phyloP scores from a whole-genome alignment of 306 rosid genomes.

The Begonia loranthoides region DNA sequence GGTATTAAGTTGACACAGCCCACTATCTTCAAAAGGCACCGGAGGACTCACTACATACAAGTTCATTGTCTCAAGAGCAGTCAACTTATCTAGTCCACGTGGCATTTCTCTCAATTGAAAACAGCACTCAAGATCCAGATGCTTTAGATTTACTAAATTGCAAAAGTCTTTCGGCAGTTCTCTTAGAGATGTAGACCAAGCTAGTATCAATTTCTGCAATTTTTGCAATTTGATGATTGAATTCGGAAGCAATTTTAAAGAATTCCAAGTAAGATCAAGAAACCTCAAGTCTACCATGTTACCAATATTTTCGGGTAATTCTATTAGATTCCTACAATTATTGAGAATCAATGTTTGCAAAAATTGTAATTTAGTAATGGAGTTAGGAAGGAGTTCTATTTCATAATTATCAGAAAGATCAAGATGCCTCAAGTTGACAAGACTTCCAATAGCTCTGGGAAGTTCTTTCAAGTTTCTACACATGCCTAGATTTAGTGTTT shows the following conservation, averaged over 20 bases:
- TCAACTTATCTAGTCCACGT: constrained; percentile 3
- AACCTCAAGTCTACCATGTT: constrained; percentile 3
- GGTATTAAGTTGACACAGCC: neutral
- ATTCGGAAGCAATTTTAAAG: constrained; percentile 6
- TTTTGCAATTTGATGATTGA: neutral
- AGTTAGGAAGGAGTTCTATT: neutral
- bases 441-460: no score
- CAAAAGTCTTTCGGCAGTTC: constrained; percentile 8
- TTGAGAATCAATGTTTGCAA: constrained; percentile 2
- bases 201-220: neutral
- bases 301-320: neutral
- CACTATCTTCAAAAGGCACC: neutral
- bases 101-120: neutral
- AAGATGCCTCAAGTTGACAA: no score
- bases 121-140: neutral
- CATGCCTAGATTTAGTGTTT: rapidly evolving
- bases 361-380: neutral
- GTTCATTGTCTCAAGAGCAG: constrained; percentile 4
- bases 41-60: neutral
- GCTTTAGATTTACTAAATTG: constrained; percentile 5
- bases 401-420: no score
- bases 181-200: rapidly evolving
- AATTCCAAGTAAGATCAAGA: constrained; percentile 1
- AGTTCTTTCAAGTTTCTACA: rapidly evolving
- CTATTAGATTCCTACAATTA: neutral